A percentile compares a stretch with the other conserved stretches of the same genome.
These are phyloP conservation scores for Didymella segeticola DNA, from an alignment of 2,329 filamentous ascomycete genomes.

Conservation along the genomic window DNA sequence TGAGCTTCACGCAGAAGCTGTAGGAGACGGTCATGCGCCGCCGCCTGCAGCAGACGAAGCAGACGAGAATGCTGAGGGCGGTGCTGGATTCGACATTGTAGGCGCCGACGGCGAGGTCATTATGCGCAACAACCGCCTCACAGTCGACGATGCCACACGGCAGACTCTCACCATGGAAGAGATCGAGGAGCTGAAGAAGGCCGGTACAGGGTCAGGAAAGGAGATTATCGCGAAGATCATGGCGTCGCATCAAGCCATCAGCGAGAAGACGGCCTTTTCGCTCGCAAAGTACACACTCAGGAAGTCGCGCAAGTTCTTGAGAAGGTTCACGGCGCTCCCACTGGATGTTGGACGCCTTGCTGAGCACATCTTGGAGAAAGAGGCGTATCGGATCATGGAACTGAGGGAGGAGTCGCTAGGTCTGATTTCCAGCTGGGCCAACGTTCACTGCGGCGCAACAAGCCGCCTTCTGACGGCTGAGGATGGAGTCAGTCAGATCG, in stretches of 20 bases:
- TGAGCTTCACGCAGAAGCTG: constrained; percentile 81
- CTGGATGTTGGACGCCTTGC: constrained; percentile 79
- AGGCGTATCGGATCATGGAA: constrained; percentile 82
- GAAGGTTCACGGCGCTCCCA: constrained; percentile 83
- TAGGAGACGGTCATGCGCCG: constrained; percentile 60
- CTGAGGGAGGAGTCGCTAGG: constrained; percentile 83
- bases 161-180: constrained; percentile 78
- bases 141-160: constrained; percentile 67
- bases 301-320: constrained; percentile 92
- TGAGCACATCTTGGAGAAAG: constrained; percentile 82
- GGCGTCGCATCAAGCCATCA: constrained; percentile 84
- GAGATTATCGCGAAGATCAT: constrained; percentile 94
- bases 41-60: constrained; percentile 50
- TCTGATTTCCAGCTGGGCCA: constrained; percentile 85
- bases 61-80: constrained; percentile 44
- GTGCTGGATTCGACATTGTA: constrained; percentile 54
- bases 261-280: constrained; percentile 93
- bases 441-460: constrained; percentile 77
- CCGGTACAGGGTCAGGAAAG: constrained; percentile 79
- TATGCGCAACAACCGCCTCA: constrained; percentile 69
- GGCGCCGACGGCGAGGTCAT: constrained; percentile 57
- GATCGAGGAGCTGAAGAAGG: constrained; percentile 74
- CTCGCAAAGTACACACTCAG: constrained; percentile 94
- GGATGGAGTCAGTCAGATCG: constrained; percentile 46
- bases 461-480: constrained; percentile 36